phyloP scores from a whole-genome alignment of 208 protist species.

The Acanthamoeba culbertsoni region DNA sequence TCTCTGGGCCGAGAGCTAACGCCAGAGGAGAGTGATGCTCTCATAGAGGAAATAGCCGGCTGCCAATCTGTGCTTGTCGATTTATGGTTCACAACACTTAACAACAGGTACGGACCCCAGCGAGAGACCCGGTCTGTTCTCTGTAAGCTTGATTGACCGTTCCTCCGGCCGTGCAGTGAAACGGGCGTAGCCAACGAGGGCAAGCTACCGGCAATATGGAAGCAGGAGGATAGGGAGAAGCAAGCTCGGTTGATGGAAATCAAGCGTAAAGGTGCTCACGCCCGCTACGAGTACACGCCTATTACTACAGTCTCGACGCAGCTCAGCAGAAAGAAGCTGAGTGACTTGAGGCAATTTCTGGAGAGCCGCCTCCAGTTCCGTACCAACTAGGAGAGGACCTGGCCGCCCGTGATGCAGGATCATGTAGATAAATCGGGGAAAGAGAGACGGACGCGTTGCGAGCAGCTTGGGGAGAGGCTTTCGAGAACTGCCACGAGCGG shows the following conservation, averaged over 20 bases:
- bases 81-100: constrained; percentile 17
- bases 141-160: background rate
- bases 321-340: background rate
- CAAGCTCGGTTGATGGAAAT: constrained; percentile 18
- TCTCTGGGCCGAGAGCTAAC: constrained; percentile 5
- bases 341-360: constrained; percentile 16
- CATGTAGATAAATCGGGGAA: too few species aligned
- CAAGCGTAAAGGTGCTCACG: constrained; percentile 10
- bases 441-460: too few species aligned
- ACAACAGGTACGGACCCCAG: constrained; percentile 10
- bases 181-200: background rate
- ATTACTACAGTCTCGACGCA: background rate
- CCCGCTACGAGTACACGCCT: constrained; percentile 45
- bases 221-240: constrained; percentile 8
- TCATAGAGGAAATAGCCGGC: background rate
- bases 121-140: background rate
- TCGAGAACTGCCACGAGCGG: too few species aligned
- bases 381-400: background rate
- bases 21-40: background rate
- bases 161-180: background rate
- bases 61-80: constrained; percentile 2
- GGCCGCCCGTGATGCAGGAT: background rate
- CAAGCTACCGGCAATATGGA: constrained; percentile 51
- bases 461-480: too few species aligned
- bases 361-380: constrained; percentile 24